Conservation (phyloP, 768 basidiomycete species). For the Trametopsis cervina region DNA sequence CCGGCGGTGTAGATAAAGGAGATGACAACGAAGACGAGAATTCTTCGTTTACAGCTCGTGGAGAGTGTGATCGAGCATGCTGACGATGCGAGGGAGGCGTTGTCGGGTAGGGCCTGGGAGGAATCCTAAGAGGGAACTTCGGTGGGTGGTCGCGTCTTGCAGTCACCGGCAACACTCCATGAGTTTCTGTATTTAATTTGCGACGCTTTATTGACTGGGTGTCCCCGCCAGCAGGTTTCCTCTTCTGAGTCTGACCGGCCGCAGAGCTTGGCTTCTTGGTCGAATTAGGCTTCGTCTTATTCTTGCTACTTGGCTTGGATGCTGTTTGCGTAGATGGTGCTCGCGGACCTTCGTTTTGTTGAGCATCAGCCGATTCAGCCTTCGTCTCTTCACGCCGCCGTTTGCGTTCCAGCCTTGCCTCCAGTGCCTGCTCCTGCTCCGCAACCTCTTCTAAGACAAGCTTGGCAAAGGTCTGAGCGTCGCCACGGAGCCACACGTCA, state of each 20-base stretch:
- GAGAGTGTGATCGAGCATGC: background rate
- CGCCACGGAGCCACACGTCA: constrained; percentile 85
- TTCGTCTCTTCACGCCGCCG: constrained; percentile 47
- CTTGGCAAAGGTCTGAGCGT: constrained; percentile 73
- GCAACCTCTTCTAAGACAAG: constrained; percentile 52
- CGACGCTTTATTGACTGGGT: no score
- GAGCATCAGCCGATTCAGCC: constrained; percentile 11
- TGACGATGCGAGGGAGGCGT: constrained; percentile 3
- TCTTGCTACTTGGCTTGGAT: constrained; percentile 9
- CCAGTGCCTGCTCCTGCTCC: constrained; percentile 46
- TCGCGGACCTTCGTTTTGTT: constrained; percentile 10
- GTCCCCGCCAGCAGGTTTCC: no score
- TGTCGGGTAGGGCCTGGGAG: background rate
- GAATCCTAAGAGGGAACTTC: background rate
- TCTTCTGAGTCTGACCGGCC: no score
- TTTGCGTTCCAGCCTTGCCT: constrained; percentile 48
- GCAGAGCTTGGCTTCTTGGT: background rate
- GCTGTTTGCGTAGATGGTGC: background rate
- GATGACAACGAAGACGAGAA: constrained; percentile 4
- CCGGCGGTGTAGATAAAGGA: constrained; percentile 11
- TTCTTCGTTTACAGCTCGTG: background rate
- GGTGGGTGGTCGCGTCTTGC: background rate
- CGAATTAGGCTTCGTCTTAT: constrained; percentile 6
- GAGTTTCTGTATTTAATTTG: no score
- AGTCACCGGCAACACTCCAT: no score